A percentile compares a stretch with the other conserved stretches of the same genome.
Conservation (phyloP, 2,329 filamentous ascomycete species). For the Intubia oerlemansii region DNA sequence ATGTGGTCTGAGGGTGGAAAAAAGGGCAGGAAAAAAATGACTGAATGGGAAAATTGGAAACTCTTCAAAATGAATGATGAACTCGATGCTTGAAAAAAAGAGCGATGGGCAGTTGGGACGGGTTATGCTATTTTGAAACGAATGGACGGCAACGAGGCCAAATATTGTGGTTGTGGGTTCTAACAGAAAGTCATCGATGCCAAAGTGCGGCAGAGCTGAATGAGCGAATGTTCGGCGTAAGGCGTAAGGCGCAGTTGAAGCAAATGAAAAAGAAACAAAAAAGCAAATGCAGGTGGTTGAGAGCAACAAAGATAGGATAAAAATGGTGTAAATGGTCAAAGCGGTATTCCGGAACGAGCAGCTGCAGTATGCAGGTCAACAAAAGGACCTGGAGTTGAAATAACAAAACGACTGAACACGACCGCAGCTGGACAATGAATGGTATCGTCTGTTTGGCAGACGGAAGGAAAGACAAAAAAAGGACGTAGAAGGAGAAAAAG, state of each 20-base stretch:
- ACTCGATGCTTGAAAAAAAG: neutral
- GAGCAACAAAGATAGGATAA: neutral
- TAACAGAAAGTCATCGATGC: neutral
- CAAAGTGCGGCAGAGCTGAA: too few relatives aligned
- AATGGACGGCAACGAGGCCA: neutral
- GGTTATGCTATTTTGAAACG: neutral
- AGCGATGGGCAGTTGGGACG: neutral
- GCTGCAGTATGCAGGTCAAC: too few relatives aligned
- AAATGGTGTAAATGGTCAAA: neutral
- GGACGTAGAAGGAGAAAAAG: neutral
- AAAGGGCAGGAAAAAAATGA: too few relatives aligned
- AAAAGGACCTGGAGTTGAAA: too few relatives aligned
- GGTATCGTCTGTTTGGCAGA: neutral
- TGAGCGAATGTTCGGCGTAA: too few relatives aligned
- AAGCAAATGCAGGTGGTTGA: neutral
- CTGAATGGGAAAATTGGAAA: neutral
- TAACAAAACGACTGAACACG: neutral
- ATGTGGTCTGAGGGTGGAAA: too few relatives aligned
- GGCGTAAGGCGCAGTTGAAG: neutral
- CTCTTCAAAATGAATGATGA: neutral
- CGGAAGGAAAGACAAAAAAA: conserved; percentile 1
- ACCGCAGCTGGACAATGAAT: neutral
- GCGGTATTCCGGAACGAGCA: neutral
- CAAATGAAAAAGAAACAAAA: neutral
- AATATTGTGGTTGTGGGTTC: neutral